Evolutionary conservation across 2,329 filamentous ascomycete genomes (phyloP), one percentile per base, ranked within the genome.

Genomic region (Colletotrichum sp.): DNA sequence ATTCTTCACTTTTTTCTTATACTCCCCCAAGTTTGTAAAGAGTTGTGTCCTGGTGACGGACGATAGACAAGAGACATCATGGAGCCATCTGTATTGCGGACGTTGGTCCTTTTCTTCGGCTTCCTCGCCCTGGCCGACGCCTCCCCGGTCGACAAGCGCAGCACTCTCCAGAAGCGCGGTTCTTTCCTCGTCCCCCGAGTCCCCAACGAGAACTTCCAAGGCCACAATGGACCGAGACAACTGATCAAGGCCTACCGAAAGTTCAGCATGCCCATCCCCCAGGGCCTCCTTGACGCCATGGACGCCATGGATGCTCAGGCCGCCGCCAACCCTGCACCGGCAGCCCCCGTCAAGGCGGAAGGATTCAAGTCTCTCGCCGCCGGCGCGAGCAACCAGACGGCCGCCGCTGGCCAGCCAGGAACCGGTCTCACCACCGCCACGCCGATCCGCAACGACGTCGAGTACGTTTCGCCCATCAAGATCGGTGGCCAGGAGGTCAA

Each of bases 391-490:
- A 77, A 76, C 44, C 71, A 75, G 63, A 73, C 48, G 11, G 76
- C 73, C 36, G 65, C 68, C n/a, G n/a, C 69, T 28, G 72, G 70
- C 34, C 34, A 44, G 12, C 73, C 73, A 11, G 64, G 72, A 28
- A 87, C 83, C 39, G 93, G 93, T 64, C 84, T 89, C 55, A 94
- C 95, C 68, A 86, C 90, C 34, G 92, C 93, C 68, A 92, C 90
- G 32, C 91, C 93, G 15, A 91, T 93, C 77, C 84, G 89, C 60
- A 91, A 92, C 79, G 94, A 94, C 80, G 87, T 90, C 64, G 91
- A 95, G 75, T 96, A 94, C 80, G 88, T 96, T 15, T 90, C 92
- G 1, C 92, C 93, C 0, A 91, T 95, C 68, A 89, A 82, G n/a
- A 90, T 95, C 77, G 94, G 94, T 75, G 92, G 92, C 7, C 93